A percentile compares a stretch with the other conserved stretches of the same genome.
Evolutionary conservation across 805 yeast genomes (phyloP).

Genomic region (Starmerella tilneyi): DNA sequence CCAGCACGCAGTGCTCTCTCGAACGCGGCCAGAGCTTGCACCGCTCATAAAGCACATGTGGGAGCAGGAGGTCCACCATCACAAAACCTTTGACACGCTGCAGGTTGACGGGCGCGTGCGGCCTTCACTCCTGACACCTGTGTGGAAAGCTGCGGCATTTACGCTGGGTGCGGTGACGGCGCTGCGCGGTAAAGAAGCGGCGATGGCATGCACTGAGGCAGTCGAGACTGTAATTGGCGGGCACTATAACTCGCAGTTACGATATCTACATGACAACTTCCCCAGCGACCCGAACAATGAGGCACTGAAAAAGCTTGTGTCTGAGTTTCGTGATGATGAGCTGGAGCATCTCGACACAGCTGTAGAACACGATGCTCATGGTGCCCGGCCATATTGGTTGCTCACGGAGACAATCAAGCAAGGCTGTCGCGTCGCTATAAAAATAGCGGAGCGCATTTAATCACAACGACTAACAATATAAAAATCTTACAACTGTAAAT

Average conservation of each 20-base stretch:
- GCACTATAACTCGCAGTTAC: slow-evolving; percentile 82
- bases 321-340: slow-evolving; percentile 83
- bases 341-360: slow-evolving; percentile 93
- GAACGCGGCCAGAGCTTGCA: slow-evolving; percentile 60
- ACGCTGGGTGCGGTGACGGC: slow-evolving; percentile 84
- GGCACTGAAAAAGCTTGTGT: slow-evolving; percentile 50
- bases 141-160: slow-evolving; percentile 87
- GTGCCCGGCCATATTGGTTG: slow-evolving; percentile 83
- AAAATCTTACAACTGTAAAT: too few relatives aligned
- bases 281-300: slow-evolving; percentile 49
- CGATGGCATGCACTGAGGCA: slow-evolving; percentile 99
- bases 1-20: slow-evolving; percentile 66
- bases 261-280: slow-evolving; percentile 62
- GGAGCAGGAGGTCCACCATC: slow-evolving; percentile 94
- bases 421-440: slow-evolving; percentile 79
- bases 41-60: slow-evolving; percentile 89
- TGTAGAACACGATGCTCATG: slow-evolving; percentile 78
- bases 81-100: slow-evolving; percentile 66
- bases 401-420: slow-evolving; percentile 78
- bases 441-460: slow-evolving; percentile 77
- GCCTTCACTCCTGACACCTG: slow-evolving; percentile 82
- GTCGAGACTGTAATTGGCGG: slow-evolving; percentile 97
- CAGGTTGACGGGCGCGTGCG: slow-evolving; percentile 73
- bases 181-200: slow-evolving; percentile 79
- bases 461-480: not conserved